Conservation (phyloP, 2,329 filamentous ascomycete species). For the Phaeosphaeria sp. region DNA sequence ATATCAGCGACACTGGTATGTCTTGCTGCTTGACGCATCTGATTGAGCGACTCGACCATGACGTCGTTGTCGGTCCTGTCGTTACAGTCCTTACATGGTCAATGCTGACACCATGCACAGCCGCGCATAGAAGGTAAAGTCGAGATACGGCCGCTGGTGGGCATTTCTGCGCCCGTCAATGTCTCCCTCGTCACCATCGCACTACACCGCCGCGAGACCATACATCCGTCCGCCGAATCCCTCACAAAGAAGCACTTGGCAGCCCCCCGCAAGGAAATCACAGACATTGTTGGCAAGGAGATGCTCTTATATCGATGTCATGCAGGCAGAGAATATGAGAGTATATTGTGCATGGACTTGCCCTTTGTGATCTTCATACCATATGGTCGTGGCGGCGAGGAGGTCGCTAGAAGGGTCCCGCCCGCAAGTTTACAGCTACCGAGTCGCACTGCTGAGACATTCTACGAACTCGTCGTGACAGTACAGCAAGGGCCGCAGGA, state of each 20-base stretch:
- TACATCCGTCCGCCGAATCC: slow-evolving; percentile 94
- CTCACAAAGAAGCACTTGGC: slow-evolving; percentile 90
- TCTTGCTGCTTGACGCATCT: slow-evolving; percentile 42
- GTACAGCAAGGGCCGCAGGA: slow-evolving; percentile 88
- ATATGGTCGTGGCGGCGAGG: slow-evolving; percentile 88
- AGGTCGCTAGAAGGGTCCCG: slow-evolving; percentile 86
- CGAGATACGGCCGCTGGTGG: slow-evolving; percentile 86
- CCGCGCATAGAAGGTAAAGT: slow-evolving; percentile 98
- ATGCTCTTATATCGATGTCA: slow-evolving; percentile 88
- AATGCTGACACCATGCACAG: slow-evolving; percentile 56
- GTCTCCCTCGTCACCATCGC: slow-evolving; percentile 94
- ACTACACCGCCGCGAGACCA: slow-evolving; percentile 90
- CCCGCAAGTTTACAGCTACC: slow-evolving; percentile 90
- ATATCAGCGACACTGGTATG: slow-evolving; percentile 96
- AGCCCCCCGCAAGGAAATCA: slow-evolving; percentile 86
- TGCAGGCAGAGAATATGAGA: slow-evolving; percentile 83
- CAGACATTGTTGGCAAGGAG: slow-evolving; percentile 94
- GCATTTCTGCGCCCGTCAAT: slow-evolving; percentile 86
- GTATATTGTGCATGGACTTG: slow-evolving; percentile 92
- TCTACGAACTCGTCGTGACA: slow-evolving; percentile 93
- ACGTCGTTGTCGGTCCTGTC: slow-evolving; percentile 5
- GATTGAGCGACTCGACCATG: slow-evolving; percentile 6
- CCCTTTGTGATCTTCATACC: slow-evolving; percentile 98
- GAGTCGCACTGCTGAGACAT: slow-evolving; percentile 94
- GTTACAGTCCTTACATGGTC: slow-evolving; percentile 7